phyloP scores from a whole-genome alignment of 2,329 filamentous ascomycete species.

The Aspergillus sp. region DNA sequence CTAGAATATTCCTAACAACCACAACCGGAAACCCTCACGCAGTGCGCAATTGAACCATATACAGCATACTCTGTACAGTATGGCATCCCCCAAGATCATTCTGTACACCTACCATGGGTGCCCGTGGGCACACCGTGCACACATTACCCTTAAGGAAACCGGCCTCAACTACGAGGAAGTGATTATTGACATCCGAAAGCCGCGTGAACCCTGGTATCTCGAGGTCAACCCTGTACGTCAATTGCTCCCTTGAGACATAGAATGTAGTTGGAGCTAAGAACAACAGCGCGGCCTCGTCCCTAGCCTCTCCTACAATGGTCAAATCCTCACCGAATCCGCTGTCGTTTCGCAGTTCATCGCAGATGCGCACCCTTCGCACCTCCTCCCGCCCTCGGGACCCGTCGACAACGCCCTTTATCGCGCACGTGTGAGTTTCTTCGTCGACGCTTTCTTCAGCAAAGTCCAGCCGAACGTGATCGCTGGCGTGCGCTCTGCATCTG shows the following conservation, averaged over 20 bases:
- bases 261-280: not conserved
- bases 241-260: not conserved
- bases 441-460: constrained; percentile 61
- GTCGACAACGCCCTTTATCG: constrained; percentile 52
- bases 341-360: constrained; percentile 65
- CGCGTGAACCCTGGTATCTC: constrained; percentile 66
- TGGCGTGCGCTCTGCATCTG: constrained; percentile 39
- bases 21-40: constrained; percentile 1
- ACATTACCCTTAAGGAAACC: constrained; percentile 62
- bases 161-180: constrained; percentile 60
- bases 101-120: constrained; percentile 64
- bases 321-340: constrained; percentile 65
- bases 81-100: constrained; percentile 46
- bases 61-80: constrained; percentile 4
- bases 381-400: constrained; percentile 49
- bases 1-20: not conserved
- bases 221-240: constrained; percentile 58
- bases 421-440: constrained; percentile 63
- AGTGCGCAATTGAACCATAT: constrained; percentile 1
- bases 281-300: constrained; percentile 63
- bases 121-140: constrained; percentile 67
- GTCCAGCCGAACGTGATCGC: constrained; percentile 44
- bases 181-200: constrained; percentile 60
- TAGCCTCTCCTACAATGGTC: constrained; percentile 57
- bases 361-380: constrained; percentile 60